Conservation (phyloP, 345 rosid genomes). For the Lepidium africanum region DNA sequence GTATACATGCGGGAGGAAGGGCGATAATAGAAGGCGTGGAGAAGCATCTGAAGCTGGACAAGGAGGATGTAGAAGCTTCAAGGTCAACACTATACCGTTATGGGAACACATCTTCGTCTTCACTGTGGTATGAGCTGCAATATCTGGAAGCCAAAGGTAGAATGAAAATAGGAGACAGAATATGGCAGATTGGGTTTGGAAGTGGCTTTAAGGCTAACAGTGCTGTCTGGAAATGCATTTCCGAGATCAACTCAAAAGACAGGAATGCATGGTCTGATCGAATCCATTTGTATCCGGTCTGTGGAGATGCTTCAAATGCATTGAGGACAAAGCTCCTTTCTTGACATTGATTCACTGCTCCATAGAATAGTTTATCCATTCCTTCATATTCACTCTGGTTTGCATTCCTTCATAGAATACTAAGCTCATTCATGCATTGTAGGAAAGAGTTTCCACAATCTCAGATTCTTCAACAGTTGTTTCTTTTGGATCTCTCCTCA, state of each 20-base stretch:
- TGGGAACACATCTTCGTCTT: conserved; percentile 65
- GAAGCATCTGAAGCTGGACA: conserved; percentile 44
- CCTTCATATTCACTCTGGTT: conserved; percentile 9
- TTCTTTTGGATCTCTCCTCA: conserved; percentile 11
- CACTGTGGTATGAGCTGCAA: conserved; percentile 65
- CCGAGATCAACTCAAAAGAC: conserved; percentile 28
- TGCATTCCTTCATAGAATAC: too few species aligned
- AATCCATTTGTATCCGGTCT: conserved; percentile 43
- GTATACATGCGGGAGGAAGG: conserved; percentile 58
- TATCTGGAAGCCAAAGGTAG: conserved; percentile 53
- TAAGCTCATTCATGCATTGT: conserved; percentile 16
- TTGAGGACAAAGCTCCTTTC: conserved; percentile 2
- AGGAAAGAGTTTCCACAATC: neutral
- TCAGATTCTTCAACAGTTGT: conserved; percentile 7
- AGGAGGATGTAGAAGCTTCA: conserved; percentile 58
- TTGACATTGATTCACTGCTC: conserved; percentile 6
- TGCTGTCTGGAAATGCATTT: conserved; percentile 55
- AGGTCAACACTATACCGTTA: conserved; percentile 52
- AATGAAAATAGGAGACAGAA: conserved; percentile 43
- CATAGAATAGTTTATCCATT: conserved; percentile 13
- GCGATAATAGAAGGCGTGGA: conserved; percentile 48
- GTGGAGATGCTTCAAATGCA: conserved; percentile 12
- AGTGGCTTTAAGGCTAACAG: conserved; percentile 66
- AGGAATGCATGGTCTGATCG: conserved; percentile 55
- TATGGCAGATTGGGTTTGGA: conserved; percentile 64